A percentile compares a stretch with the other conserved stretches of the same genome.
Conservation (phyloP, 495 filamentous ascomycete genomes). For the Neurospora hispaniola region DNA sequence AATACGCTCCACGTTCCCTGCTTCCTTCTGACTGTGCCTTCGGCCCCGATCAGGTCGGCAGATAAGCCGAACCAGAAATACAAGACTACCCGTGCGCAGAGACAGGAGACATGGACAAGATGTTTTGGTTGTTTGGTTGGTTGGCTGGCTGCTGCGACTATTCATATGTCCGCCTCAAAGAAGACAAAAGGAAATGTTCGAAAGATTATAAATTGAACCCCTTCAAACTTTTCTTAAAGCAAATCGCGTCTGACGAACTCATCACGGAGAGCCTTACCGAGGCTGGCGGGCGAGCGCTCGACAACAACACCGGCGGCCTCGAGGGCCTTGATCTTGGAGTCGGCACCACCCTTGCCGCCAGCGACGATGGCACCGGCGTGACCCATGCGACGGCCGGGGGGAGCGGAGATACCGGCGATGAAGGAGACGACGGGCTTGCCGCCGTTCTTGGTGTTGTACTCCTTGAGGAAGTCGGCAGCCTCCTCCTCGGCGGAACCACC, state of each 20-base stretch:
- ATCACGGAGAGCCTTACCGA: slow-evolving; percentile 85
- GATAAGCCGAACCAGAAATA: neutral
- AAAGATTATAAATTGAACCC: slow-evolving; percentile 4
- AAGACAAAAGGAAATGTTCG: slow-evolving; percentile 11
- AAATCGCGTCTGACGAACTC: slow-evolving; percentile 96
- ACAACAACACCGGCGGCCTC: slow-evolving; percentile 91
- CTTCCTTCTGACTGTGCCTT: neutral
- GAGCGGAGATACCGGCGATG: slow-evolving; percentile 96
- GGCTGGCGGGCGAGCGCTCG: slow-evolving; percentile 81
- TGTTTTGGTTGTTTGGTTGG: neutral
- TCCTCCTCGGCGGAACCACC: slow-evolving; percentile 97
- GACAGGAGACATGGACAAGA: neutral
- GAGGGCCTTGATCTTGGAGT: slow-evolving; percentile 93
- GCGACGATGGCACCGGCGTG: slow-evolving; percentile 97
- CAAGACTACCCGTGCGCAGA: neutral
- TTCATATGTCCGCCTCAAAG: neutral
- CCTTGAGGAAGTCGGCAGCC: slow-evolving; percentile 84
- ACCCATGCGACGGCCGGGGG: slow-evolving; percentile 93
- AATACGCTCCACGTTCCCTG: neutral
- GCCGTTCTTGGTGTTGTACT: slow-evolving; percentile 72
- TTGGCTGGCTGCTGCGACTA: neutral
- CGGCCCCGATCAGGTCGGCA: neutral
- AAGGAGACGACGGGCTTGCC: slow-evolving; percentile 92
- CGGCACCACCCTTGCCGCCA: slow-evolving; percentile 92
- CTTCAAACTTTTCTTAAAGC: slow-evolving; percentile 44